Base-by-base conservation (phyloP, 1,284 basidiomycete genomes). In the Afroboletus lepidellus region DNA sequence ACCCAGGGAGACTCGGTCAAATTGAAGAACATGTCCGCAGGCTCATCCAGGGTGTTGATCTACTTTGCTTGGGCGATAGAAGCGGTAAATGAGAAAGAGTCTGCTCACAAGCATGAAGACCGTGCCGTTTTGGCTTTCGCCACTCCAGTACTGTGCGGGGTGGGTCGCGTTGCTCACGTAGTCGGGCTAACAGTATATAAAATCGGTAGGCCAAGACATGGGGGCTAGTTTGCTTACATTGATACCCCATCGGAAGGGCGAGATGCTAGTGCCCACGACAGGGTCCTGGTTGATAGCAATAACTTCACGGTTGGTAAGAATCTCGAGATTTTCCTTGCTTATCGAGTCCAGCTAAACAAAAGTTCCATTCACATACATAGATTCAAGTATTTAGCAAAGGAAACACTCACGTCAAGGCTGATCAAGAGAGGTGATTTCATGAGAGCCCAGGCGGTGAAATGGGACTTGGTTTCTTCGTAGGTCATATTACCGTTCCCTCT, bases 1-100 rank as follows among this genome's bases (percentile, higher is more conserved):
- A 86, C 79, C 83, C 83, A 87, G 1, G 84, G 84, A 1, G 83
- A 85, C 60, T 87, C 83, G 3, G 82, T 83, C 49, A 87, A 66
- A 55, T 75, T 83, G 67, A 87, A 87, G 61, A 72, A 77, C 77
- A 87, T 73, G 52, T 42, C 41, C 13, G 41, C 74, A 4, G 82
- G 73, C 59, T 79, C 66, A 57, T 83, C 73, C 34, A 83, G 69
- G 12, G 73, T 75, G 48, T 81, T 82, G 33, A 82, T 65, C 78
- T 81, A 46, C 23, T 13, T 18, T 41, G 51, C 37, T 20, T 57
- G 46, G 51, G 41, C 8, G 12, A 37, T 12, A 12, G 7, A 41
- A 46, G 8, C 7, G 23, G 13, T 1, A 48, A 34, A 33, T 41
- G 0, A 42, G 8, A 11, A 41, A 3, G 18, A 29, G n/a, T 34